Base-by-base conservation (phyloP, 805 yeast species). In the Barnettozyma vustinii region DNA sequence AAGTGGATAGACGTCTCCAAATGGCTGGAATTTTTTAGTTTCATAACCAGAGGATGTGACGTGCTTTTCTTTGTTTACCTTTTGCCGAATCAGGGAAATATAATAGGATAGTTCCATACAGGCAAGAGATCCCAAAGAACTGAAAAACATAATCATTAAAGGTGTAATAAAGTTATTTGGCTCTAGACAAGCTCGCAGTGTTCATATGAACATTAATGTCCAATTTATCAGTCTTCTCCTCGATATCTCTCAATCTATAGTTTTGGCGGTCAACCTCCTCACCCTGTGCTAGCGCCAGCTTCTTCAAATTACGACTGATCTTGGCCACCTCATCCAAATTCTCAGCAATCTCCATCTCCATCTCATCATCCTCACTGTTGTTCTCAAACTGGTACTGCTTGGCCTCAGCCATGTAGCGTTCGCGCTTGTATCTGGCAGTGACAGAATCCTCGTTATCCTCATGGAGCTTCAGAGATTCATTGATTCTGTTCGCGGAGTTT, bases 301-400 rank as follows among this genome's bases (percentile, higher is more conserved):
- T 77, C 63, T 81, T 84, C 67, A 92, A 76, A 52, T 90, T 80
- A 47, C 75, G 75, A 30, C 96, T 79, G 50, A 84, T 78, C 37
- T 74, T 75, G 12, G 79, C 76, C 44, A 94, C 85, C 63, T 84
- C 88, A 58, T 87, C 91, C 65, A 92, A 71, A 60, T 94, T 94
- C 54, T 77, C 70, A 47, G 90, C 91, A 56, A 90, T 80, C 66
- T 91, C 96, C 53, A 84, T 79, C 63, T 92, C 98, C 79, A 89
- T 79, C 56, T 83, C 94, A 59, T 90, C 96, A 66, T 94, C 98
- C 64, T 92, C 97, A 44, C 82, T 81, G 66, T 92, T 97, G 44
- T 85, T 86, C 62, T 89, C 97, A 58, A 88, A 87, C 59, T 87
- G 87, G 67, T 84, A 90, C 55, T 80, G 71, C 49, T 79, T 71